These are phyloP conservation scores for Abortiporus biennis DNA, from an alignment of 1,284 basidiomycete species.

Conservation along the genomic window DNA sequence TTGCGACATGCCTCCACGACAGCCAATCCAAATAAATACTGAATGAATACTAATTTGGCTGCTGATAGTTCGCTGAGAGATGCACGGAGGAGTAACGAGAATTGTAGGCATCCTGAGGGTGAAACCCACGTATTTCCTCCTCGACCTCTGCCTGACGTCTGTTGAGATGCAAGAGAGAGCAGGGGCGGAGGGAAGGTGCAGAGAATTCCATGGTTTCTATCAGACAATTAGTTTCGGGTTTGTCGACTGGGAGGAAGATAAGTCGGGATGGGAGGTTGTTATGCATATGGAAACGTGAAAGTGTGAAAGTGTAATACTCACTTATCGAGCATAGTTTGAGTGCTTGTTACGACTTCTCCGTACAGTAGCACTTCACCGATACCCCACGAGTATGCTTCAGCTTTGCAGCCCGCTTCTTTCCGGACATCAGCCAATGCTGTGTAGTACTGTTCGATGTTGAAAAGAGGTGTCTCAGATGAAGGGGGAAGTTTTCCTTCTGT, in stretches of 20 bases:
- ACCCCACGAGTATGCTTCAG: constrained; percentile 33
- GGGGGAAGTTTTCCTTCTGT: constrained; percentile 29
- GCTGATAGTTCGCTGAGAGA: constrained; percentile 49
- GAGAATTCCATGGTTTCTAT: constrained; percentile 76
- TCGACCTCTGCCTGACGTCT: constrained; percentile 85
- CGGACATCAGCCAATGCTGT: constrained; percentile 19
- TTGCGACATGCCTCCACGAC: constrained; percentile 80
- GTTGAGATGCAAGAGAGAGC: constrained; percentile 81
- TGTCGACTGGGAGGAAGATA: constrained; percentile 1
- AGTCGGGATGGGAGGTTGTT: not conserved
- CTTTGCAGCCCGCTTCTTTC: constrained; percentile 7
- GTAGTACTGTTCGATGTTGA: constrained; percentile 50
- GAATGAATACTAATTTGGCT: constrained; percentile 84
- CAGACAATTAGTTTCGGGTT: not conserved
- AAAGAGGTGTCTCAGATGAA: constrained; percentile 44
- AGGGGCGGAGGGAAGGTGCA: constrained; percentile 68
- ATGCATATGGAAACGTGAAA: not conserved
- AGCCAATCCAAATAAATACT: constrained; percentile 89
- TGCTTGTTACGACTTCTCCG: constrained; percentile 88
- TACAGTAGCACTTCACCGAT: constrained; percentile 81
- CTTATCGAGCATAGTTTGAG: constrained; percentile 94
- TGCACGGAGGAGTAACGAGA: constrained; percentile 75
- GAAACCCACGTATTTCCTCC: constrained; percentile 93
- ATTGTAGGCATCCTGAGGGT: constrained; percentile 83
- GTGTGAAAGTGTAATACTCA: constrained; percentile 34